These are phyloP conservation scores for Phoma herbarum DNA, from an alignment of 2,329 filamentous ascomycete genomes.

Conservation along the genomic window DNA sequence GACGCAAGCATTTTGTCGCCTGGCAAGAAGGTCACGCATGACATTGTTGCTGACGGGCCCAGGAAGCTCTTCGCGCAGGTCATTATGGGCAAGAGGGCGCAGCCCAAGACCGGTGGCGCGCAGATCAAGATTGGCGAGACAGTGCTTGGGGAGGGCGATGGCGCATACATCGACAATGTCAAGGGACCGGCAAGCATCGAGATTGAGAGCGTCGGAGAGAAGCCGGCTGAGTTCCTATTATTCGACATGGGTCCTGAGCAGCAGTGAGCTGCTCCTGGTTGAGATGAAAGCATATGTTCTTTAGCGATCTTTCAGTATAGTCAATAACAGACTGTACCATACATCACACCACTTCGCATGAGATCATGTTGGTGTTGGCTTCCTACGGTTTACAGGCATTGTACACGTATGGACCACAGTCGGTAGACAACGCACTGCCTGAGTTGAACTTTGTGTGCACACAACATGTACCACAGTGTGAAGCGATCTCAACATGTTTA, in stretches of 20 bases:
- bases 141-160: slow-evolving; percentile 78
- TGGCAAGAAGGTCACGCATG: slow-evolving; percentile 73
- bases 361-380: neutral
- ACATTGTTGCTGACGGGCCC: slow-evolving; percentile 69
- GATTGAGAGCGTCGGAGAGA: slow-evolving; percentile 58
- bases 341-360: neutral
- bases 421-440: neutral
- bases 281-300: neutral
- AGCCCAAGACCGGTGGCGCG: slow-evolving; percentile 73
- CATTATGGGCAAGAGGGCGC: slow-evolving; percentile 68
- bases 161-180: slow-evolving; percentile 72
- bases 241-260: slow-evolving; percentile 58
- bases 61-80: slow-evolving; percentile 83
- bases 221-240: slow-evolving; percentile 58
- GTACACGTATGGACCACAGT: neutral
- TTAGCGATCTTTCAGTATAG: neutral
- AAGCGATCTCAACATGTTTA: neutral
- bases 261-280: slow-evolving; percentile 17
- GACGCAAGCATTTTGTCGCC: slow-evolving; percentile 76
- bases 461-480: neutral
- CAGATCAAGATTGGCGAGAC: slow-evolving; percentile 75
- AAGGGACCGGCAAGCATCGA: slow-evolving; percentile 55
- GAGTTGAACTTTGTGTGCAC: neutral
- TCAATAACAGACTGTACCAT: slow-evolving; percentile 1
- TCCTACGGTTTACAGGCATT: neutral